phyloP scores from a whole-genome alignment of 2,329 filamentous ascomycete species.

The Arthrobotrys musiformis region DNA sequence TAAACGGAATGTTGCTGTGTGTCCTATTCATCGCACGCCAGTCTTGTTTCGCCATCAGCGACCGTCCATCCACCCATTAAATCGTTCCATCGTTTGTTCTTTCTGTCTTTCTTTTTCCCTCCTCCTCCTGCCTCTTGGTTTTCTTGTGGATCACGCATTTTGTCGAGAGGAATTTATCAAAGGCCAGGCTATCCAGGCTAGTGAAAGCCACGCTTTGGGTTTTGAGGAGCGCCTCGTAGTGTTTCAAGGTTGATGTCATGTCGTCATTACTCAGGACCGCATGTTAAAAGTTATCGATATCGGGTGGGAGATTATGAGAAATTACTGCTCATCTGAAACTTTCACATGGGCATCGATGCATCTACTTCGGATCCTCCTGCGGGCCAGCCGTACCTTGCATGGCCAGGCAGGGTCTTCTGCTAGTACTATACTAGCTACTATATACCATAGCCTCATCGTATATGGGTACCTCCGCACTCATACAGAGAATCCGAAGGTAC shows the following conservation, averaged over 20 bases:
- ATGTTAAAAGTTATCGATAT: too few relatives aligned
- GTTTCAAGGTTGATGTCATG: neutral
- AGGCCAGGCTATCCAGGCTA: neutral
- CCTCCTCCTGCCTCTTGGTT: neutral
- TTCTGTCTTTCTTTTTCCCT: neutral
- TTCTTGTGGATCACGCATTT: neutral
- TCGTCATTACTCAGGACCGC: neutral
- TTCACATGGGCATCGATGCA: constrained; percentile 24
- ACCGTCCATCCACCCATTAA: too few relatives aligned
- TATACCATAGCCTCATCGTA: too few relatives aligned
- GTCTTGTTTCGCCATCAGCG: neutral
- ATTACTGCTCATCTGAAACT: constrained; percentile 25
- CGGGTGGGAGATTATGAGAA: neutral
- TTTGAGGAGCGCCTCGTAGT: neutral
- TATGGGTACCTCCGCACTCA: too few relatives aligned
- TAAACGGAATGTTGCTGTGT: neutral
- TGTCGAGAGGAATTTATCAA: neutral
- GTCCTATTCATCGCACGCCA: neutral
- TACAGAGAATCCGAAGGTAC: too few relatives aligned
- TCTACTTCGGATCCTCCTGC: constrained; percentile 6
- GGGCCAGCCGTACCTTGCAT: constrained; percentile 21
- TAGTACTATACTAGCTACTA: too few relatives aligned
- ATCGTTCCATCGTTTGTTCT: neutral
- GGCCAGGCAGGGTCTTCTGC: neutral
- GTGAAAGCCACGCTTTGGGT: neutral